Evolutionary conservation across 768 basidiomycete species (phyloP).

Genomic region (Naganishia onofrii): DNA sequence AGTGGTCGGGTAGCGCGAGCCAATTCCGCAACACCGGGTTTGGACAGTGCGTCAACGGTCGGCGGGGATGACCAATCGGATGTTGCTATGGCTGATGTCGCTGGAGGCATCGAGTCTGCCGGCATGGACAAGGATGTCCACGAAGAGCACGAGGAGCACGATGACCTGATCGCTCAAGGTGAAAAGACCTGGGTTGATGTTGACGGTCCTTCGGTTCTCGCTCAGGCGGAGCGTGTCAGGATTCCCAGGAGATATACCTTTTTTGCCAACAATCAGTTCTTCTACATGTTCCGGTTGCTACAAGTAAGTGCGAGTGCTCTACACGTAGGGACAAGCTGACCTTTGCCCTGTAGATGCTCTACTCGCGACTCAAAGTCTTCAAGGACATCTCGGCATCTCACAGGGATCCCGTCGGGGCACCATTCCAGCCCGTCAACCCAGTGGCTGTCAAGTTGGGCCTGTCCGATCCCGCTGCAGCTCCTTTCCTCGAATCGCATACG

Average conservation of each 20-base stretch:
- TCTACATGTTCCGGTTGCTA: constrained; percentile 78
- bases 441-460: constrained; percentile 79
- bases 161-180: constrained; percentile 37
- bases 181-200: constrained; percentile 53
- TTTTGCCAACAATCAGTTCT: constrained; percentile 90
- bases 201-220: constrained; percentile 43
- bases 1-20: constrained; percentile 35
- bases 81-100: constrained; percentile 32
- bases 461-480: constrained; percentile 60
- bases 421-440: constrained; percentile 59
- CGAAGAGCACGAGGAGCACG: constrained; percentile 44
- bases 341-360: constrained; percentile 64
- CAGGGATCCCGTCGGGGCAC: constrained; percentile 57
- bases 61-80: constrained; percentile 27
- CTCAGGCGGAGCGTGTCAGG: constrained; percentile 1
- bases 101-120: not conserved
- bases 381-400: constrained; percentile 70
- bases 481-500: constrained; percentile 44
- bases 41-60: not conserved
- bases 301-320: constrained; percentile 62
- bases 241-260: constrained; percentile 56
- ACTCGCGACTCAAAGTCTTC: constrained; percentile 79
- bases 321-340: constrained; percentile 6
- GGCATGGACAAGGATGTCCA: constrained; percentile 44
- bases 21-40: constrained; percentile 30